phyloP scores from a whole-genome alignment of 495 filamentous ascomycete species.

The Neurospora sp. region DNA sequence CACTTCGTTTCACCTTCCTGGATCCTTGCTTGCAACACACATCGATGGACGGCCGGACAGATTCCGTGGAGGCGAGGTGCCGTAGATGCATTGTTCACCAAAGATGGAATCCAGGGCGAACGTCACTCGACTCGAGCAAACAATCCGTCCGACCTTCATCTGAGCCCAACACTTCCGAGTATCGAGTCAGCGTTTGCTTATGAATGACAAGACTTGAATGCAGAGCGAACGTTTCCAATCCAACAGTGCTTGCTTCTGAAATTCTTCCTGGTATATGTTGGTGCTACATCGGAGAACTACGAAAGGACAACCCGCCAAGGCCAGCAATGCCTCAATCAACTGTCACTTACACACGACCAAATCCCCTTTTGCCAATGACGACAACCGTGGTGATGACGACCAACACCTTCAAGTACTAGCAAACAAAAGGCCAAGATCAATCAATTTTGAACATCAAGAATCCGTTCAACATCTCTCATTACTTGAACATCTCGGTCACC shows the following conservation, averaged over 20 bases:
- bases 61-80: background rate
- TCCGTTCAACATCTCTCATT: background rate
- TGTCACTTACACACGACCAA: background rate
- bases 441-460: background rate
- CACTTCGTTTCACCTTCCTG: background rate
- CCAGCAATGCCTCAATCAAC: background rate
- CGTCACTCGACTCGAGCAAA: background rate
- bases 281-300: background rate
- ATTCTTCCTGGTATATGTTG: background rate
- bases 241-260: background rate
- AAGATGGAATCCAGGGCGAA: background rate
- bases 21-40: background rate
- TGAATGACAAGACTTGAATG: background rate
- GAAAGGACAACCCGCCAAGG: background rate
- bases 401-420: background rate
- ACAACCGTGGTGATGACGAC: background rate
- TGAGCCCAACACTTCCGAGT: background rate
- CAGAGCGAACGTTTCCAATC: too few species aligned
- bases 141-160: background rate
- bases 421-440: background rate
- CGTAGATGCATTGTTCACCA: background rate
- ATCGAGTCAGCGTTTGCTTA: background rate
- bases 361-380: background rate
- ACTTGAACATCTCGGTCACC: background rate
- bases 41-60: background rate